Base-by-base conservation (phyloP, 1,139 yeast species). In the Schwanniomyces etchellsii region DNA sequence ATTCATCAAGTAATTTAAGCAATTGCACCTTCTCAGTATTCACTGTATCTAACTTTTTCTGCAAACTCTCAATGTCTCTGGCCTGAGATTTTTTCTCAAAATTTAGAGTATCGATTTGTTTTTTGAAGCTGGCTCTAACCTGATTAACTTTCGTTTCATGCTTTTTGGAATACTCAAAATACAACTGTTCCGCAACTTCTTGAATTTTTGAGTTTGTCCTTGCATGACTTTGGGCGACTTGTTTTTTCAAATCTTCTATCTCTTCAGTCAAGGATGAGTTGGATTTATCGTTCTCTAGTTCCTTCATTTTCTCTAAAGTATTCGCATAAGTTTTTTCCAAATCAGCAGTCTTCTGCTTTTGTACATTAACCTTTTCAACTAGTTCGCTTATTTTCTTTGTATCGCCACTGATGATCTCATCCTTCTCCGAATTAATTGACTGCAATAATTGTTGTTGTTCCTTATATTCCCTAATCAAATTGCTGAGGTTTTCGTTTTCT, bases 111-210 rank as follows among this genome's bases (percentile, higher is more conserved):
- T 63, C 60, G 16, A 72, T 46, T 39, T 66, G 66, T 18, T 55
- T 55, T 32, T 65, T 47, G 30, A 39, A 45, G 28, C 39, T 36
- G 18, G 35, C 35, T 30, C 44, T 44, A n/a, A 43, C 41, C 21
- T 45, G 50, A 14, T 40, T 38, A 16, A 47, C 35, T 33, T 81
- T 81, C 35, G 70, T 69, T 42, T 74, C 81, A 46, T 82, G 91
- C 46, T 81, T 81, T 30, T 77, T 72, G 3, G 82, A 70, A 48
- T 81, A 81, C 45, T 79, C 85, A 15, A 69, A 61, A 45, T 81
- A 81, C 10, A 81, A 58, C 41, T 77, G 83, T 37, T 77, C 79
- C 0, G 86, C 80, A 25, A 81, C 57, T 40, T 70, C 67, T 36
- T 75, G 74, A 20, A 79, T 55, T 39, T 73, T 65, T 16, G 33